Conservation (phyloP, 2,329 filamentous ascomycete species). For the Hymenotorrendiella dingleyae region DNA sequence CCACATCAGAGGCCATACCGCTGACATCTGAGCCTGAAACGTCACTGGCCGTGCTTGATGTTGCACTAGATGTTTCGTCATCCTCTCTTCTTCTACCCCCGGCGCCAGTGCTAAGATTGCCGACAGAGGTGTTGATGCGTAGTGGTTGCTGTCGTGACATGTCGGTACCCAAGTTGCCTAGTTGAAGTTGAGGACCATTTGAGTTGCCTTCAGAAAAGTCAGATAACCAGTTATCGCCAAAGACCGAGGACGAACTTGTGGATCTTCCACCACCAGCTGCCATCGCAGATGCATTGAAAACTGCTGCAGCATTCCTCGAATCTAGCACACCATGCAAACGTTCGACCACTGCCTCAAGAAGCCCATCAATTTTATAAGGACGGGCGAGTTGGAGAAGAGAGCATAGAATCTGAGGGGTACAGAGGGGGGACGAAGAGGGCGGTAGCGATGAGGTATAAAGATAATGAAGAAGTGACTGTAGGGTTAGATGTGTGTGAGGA, state of each 20-base stretch:
- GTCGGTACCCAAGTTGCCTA: conserved; percentile 17
- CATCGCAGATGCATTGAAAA: conserved; percentile 98
- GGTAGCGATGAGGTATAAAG: conserved; percentile 90
- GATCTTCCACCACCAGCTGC: conserved; percentile 87
- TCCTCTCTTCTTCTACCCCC: conserved; percentile 31
- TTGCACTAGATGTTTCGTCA: conserved; percentile 29
- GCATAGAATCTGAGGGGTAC: conserved; percentile 92
- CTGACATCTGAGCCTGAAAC: conserved; percentile 23
- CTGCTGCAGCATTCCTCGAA: conserved; percentile 87
- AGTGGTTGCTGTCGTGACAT: conserved; percentile 31
- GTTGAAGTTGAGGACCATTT: conserved; percentile 13
- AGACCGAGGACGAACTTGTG: conserved; percentile 51
- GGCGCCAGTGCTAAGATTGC: conserved; percentile 26
- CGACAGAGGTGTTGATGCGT: conserved; percentile 45
- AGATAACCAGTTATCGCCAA: conserved; percentile 46
- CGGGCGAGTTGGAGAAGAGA: conserved; percentile 89
- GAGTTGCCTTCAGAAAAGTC: conserved; percentile 28
- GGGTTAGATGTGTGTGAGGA: conserved; percentile 82
- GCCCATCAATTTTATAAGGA: conserved; percentile 86
- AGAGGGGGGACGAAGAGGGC: conserved; percentile 66
- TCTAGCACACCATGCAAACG: conserved; percentile 84
- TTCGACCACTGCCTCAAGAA: conserved; percentile 89
- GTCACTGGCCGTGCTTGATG: conserved; percentile 26
- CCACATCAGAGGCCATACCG: conserved; percentile 30
- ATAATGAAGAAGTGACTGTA: conserved; percentile 86